Evolutionary conservation across 805 yeast species (phyloP), one percentile per base, ranked within the genome.

Genomic region (Saturnispora hagleri): DNA sequence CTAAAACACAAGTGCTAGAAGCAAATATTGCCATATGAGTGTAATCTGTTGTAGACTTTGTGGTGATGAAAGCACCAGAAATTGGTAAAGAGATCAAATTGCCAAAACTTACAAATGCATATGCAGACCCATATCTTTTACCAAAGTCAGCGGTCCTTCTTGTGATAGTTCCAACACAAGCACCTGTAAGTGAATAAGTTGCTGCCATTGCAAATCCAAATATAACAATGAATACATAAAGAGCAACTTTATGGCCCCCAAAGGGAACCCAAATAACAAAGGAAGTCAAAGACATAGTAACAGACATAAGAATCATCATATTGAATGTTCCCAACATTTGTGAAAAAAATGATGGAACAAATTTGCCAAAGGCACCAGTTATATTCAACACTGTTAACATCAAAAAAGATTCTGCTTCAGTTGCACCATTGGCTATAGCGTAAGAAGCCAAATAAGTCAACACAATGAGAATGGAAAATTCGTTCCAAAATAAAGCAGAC

Each of bases 71-170:
- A 43, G 79, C 74, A 1, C 34, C 34, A 31, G 34, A 31, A 22
- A 74, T 65, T 2, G 83, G 82, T 24, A 79, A 68, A 26, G 73
- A 68, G 13, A 75, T 71, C 28, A 80, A 65, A 35, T 72, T 68
- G 12, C 74, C 69, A 52, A 80, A 67, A 35, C 66, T 57, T 33
- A 73, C 69, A 49, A 70, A 69, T 51, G 74, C 80, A 62, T 82
- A 84, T 53, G 82, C 76, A 4, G 89, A 76, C 0, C 91, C 90
- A 59, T 81, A 86, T 24, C 84, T 66, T 57, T 78, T 80, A n/a
- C 91, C 91, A 59, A 84, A 83, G 51, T 82, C 79, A 53, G 73
- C 71, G 0, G 83, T 81, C 15, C 74, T 75, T 13, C 34, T 31
- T 17, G 83, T 76, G 27, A 86, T 79, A 45, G 77, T 76, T 0